Base-by-base conservation (phyloP, 2,329 filamentous ascomycete genomes). In the Lachnellula cervina region DNA sequence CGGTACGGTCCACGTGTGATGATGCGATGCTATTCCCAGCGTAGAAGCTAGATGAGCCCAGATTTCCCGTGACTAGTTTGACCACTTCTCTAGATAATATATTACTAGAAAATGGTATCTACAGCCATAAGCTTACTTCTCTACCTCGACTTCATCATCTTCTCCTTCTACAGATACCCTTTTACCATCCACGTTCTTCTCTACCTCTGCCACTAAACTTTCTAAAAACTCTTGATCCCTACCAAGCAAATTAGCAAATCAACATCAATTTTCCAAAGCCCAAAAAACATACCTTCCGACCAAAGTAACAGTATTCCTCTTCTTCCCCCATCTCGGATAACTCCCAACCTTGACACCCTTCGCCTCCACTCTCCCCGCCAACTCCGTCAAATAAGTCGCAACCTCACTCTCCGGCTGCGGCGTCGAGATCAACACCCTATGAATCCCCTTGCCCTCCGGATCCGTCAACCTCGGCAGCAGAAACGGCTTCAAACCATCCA, bases 311-410 rank as follows among this genome's bases (percentile, higher is more conserved):
- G 91, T 94, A 72, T 97, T 97, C 60, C 80, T 80, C 66, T 84
- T 83, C 78, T 90, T 93, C 5, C 88, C 90, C 91, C 92, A 97
- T 54, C 90, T 79, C 37, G 94, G 94, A 73, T 99, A 97, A 72
- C 90, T 96, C 47, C 94, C 94, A 16, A 97, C 90, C 75, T 97
- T 97, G 66, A 97, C 81, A 3, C 90, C 91, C 66, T 81, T 84
- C 0, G 83, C 76, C 69, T 84, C 87, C 21, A 92, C 88, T 70
- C 83, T 83, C 28, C 76, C 80, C 4, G 92, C 89, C 59, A 97
- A 75, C 62, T 89, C 81, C 1, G 90, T 93, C 66, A 99, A 76
- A 69, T 89, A 97, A 17, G 79, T 82, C 13, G 94, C 93, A 34
- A 97, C 84, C 17, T 81, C 81, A 71, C 91, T 97, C 77, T 99